phyloP scores from a whole-genome alignment of 73 alveolate species.

The Paramecium sonneborni region DNA sequence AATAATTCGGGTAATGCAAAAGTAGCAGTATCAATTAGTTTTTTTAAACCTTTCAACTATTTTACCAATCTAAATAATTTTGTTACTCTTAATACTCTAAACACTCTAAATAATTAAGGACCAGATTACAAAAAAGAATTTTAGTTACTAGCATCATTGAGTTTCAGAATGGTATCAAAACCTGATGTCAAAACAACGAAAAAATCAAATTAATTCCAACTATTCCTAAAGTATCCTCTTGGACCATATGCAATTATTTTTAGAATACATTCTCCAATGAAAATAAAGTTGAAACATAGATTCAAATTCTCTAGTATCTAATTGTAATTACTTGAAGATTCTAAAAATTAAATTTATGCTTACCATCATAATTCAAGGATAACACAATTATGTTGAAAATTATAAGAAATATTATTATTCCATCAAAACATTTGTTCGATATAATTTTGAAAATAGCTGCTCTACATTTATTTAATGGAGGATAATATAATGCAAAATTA shows the following conservation, averaged over 20 bases:
- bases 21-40: constrained; percentile 73
- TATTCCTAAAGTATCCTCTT: constrained; percentile 73
- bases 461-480: constrained; percentile 61
- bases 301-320: constrained; percentile 56
- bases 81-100: constrained; percentile 76
- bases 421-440: constrained; percentile 72
- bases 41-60: constrained; percentile 73
- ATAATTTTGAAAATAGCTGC: constrained; percentile 42
- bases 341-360: not conserved
- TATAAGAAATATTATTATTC: not conserved
- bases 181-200: constrained; percentile 81
- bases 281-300: constrained; percentile 70
- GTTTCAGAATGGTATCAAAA: constrained; percentile 65
- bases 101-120: constrained; percentile 74
- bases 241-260: constrained; percentile 79
- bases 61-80: constrained; percentile 75
- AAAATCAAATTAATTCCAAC: constrained; percentile 85
- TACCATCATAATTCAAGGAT: constrained; percentile 10
- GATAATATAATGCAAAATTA: constrained; percentile 66
- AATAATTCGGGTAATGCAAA: constrained; percentile 92
- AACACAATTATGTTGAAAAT: not conserved
- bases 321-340: constrained; percentile 64
- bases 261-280: constrained; percentile 73
- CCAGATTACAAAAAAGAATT: constrained; percentile 63
- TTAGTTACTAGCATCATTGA: constrained; percentile 70